A percentile compares a stretch with the other conserved stretches of the same genome.
phyloP scores from a whole-genome alignment of 2,329 filamentous ascomycete genomes.

The Magnaporthiopsis poae region DNA sequence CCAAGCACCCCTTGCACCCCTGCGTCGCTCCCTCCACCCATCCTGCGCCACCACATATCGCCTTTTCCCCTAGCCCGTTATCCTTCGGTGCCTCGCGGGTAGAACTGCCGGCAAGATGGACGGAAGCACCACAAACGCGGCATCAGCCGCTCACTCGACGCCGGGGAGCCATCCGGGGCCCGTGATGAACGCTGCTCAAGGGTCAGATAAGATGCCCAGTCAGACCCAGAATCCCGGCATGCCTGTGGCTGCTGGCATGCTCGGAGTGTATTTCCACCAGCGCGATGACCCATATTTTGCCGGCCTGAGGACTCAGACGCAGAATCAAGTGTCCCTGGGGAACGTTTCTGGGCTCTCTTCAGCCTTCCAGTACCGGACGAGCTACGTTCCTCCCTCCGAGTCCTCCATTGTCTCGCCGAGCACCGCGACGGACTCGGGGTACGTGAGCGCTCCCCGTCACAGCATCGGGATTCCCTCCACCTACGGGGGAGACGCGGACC shows the following conservation, averaged over 20 bases:
- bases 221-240: not conserved
- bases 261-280: not conserved
- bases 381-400: constrained; percentile 7
- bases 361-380: not conserved
- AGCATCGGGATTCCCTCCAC: constrained; percentile 35
- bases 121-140: not conserved
- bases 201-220: not conserved
- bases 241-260: not conserved
- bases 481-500: constrained; percentile 30
- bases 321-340: not conserved
- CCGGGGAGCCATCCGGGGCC: not conserved
- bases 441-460: constrained; percentile 31
- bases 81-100: not conserved
- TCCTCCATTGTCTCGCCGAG: constrained; percentile 13
- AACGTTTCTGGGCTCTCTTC: not conserved
- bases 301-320: too few species aligned
- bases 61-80: not conserved
- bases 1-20: too few species aligned
- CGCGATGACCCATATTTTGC: not conserved
- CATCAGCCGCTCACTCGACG: not conserved
- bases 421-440: constrained; percentile 37
- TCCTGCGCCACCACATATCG: not conserved
- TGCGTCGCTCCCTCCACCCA: too few species aligned
- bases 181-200: constrained; percentile 1
- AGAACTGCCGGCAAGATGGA: not conserved